Percentiles rank a stretch among this genome's conserved stretches.
These are phyloP conservation scores for Ceratobasidium sp. DNA, from an alignment of 1,284 basidiomycete species.

Conservation along the genomic window DNA sequence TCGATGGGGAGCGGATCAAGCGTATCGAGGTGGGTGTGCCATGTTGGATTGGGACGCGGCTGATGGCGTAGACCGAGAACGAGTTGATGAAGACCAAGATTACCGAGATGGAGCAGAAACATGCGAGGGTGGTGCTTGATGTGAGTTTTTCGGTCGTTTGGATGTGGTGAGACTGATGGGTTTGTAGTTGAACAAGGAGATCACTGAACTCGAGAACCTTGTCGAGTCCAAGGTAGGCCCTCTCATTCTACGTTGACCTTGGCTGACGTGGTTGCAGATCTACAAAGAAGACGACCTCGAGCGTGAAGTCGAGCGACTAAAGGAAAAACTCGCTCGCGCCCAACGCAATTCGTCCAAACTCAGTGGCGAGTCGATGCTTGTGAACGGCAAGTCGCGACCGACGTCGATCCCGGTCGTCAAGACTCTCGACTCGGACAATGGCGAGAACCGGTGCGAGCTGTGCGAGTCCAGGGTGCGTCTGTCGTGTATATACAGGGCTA, in stretches of 20 bases:
- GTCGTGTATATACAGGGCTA: not conserved
- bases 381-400: conserved; percentile 42
- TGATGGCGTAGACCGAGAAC: conserved; percentile 59
- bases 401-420: conserved; percentile 24
- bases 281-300: conserved; percentile 95
- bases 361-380: conserved; percentile 50
- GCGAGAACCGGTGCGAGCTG: conserved; percentile 75
- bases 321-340: conserved; percentile 65
- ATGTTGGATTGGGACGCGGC: not conserved
- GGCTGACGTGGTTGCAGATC: conserved; percentile 58
- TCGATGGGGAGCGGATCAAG: conserved; percentile 38
- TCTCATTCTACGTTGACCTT: conserved; percentile 1
- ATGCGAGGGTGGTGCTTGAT: conserved; percentile 70
- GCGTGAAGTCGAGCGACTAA: conserved; percentile 77
- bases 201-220: conserved; percentile 85
- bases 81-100: conserved; percentile 73
- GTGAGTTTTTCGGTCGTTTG: conserved; percentile 50
- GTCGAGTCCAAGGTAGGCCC: conserved; percentile 86
- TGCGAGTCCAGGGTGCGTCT: conserved; percentile 51
- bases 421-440: conserved; percentile 38
- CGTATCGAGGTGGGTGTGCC: conserved; percentile 29
- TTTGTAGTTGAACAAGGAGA: conserved; percentile 83
- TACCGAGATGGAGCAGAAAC: conserved; percentile 73
- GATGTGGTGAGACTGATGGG: conserved; percentile 25
- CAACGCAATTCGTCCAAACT: conserved; percentile 62